Base-by-base conservation (phyloP, 768 basidiomycete genomes). In the Rhodotorula paludigena region DNA sequence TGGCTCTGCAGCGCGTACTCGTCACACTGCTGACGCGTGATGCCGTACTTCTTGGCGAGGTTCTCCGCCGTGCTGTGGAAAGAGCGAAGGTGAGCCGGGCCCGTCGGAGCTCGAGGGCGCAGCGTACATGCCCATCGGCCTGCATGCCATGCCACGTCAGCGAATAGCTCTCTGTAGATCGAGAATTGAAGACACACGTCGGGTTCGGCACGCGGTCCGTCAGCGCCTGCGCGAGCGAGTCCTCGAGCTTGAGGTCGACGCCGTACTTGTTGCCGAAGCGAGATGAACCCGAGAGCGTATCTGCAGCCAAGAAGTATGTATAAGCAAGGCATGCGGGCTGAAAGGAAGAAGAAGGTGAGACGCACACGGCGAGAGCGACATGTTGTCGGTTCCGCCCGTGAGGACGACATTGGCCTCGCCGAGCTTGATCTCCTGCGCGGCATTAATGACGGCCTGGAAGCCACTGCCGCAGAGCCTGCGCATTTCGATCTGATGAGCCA, bases 401-500 rank as follows among this genome's bases (percentile, higher is more conserved):
- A 80, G 70, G 49, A 78, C 79, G 16, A 79, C 78, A 18, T 78
- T 68, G 5, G 78, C 76, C 55, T 80, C 79, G 16, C 79, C 78
- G 7, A 80, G 71, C 42, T 75, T 66, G 68, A 80, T 80, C 56
- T 77, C 75, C 58, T 80, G 79, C 36, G 77, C 78, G 2, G 78
- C 80, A 21, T 75, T 78, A 69, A 80, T 79, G 56, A 78, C 73
- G 1, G 78, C 68, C 69, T 80, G 80, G 71, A 80, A 78, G 1
- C 80, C 79, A 42, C 77, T 78, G 0, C 80, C 80, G 45, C 80
- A 80, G 12, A 80, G 71, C 28, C 79, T 78, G 59, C n/a, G n/a
- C n/a, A n/a, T n/a, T n/a, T n/a, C n/a, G n/a, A n/a, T n/a, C n/a
- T n/a, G n/a, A n/a, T n/a, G n/a, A n/a, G n/a, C n/a, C n/a, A n/a